Evolutionary conservation across 345 rosid genomes (phyloP).

Genomic region (Stellera chamaejasme): DNA sequence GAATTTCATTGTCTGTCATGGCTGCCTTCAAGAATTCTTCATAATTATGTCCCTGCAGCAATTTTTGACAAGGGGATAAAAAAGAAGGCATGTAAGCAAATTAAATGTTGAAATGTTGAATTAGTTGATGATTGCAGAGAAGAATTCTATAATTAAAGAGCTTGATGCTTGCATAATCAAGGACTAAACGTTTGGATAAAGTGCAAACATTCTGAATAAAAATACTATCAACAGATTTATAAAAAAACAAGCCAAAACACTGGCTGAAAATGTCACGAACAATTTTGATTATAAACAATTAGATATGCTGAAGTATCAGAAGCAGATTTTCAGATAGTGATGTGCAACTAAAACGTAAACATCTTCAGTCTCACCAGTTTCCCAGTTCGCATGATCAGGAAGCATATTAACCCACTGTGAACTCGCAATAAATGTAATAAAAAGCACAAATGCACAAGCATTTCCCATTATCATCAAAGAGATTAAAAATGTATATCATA

Average conservation of each 20-base stretch:
- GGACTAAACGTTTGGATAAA: not conserved
- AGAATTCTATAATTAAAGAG: not conserved
- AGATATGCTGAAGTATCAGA: no score
- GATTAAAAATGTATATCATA: no score
- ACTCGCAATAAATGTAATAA: no score
- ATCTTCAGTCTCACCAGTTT: no score
- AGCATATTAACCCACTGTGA: no score
- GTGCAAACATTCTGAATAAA: not conserved
- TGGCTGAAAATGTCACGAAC: no score
- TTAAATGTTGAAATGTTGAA: not conserved
- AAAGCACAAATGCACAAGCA: no score
- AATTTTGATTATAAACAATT: not conserved
- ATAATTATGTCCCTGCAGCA: constrained; percentile 48
- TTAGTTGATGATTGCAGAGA: not conserved
- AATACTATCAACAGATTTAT: not conserved
- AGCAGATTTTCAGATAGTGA: not conserved
- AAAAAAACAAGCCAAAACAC: not conserved
- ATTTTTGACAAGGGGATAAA: constrained; percentile 1
- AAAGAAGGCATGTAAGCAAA: not conserved
- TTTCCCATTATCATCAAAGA: no score
- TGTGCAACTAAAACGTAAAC: no score
- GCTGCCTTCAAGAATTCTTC: constrained; percentile 72
- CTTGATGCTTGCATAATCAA: not conserved
- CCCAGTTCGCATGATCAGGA: no score
- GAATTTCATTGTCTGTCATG: constrained; percentile 49